phyloP scores from a whole-genome alignment of 805 yeast species.

The Saturnispora ahearnii region DNA sequence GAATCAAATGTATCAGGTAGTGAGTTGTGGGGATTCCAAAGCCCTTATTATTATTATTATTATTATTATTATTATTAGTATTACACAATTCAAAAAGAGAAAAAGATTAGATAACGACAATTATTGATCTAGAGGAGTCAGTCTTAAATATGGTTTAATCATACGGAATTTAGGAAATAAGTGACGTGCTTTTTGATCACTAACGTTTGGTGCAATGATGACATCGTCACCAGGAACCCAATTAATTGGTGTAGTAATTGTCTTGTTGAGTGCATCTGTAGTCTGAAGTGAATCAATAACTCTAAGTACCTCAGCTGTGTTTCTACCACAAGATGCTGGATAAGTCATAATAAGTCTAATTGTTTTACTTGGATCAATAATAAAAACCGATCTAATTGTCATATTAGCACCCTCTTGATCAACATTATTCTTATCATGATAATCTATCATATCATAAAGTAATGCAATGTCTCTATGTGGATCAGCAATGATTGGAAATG shows the following conservation, averaged over 20 bases:
- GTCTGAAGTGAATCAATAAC: constrained; percentile 62
- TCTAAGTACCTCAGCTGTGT: constrained; percentile 65
- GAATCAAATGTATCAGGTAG: too few species aligned
- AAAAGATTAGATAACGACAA: not conserved
- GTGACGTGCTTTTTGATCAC: constrained; percentile 49
- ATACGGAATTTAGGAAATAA: constrained; percentile 54
- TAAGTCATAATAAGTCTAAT: constrained; percentile 55
- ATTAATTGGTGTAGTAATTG: constrained; percentile 58
- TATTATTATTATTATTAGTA: not conserved
- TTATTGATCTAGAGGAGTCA: constrained; percentile 31
- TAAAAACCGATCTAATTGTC: constrained; percentile 63
- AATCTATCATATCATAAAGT: constrained; percentile 62
- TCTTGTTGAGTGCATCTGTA: constrained; percentile 40
- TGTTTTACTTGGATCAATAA: constrained; percentile 59
- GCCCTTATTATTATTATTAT: not conserved
- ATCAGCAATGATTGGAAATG: constrained; percentile 66
- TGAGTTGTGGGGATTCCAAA: too few species aligned
- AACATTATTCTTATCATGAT: constrained; percentile 58
- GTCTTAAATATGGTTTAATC: constrained; percentile 55
- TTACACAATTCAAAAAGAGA: not conserved
- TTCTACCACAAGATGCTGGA: constrained; percentile 70
- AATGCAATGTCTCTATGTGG: constrained; percentile 50
- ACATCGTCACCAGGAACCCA: constrained; percentile 72
- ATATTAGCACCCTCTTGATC: constrained; percentile 56
- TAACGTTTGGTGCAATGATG: constrained; percentile 57